Base-by-base conservation (phyloP, 345 rosid genomes). In the Hibiscus trionum region DNA sequence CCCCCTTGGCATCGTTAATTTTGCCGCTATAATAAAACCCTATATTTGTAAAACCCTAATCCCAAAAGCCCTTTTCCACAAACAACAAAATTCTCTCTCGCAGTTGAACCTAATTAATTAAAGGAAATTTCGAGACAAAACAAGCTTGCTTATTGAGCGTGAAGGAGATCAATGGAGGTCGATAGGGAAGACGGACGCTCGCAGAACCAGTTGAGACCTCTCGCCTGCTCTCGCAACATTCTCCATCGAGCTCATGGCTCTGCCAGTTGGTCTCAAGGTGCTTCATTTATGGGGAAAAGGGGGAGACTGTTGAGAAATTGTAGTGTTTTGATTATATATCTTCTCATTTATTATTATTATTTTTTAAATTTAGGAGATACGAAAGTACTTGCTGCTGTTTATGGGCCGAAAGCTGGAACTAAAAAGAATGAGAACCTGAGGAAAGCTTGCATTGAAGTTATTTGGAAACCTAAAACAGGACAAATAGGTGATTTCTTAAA, bases 161-260 rank as follows among this genome's bases (percentile, higher is more conserved):
- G 46, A 29, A 7, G 47, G 12, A 33, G 27, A 61, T 15, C 37
- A 66, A 47, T 66, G 70, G 57, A 66, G 37, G 14, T 66, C 3
- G 39, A 66, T 47, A 49, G 57, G 39, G 70, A 47, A 26, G 70
- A 66, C 39, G 70, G 58, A 66, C 53, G 69, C 69, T 37, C 79
- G 3, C 82, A 82, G n/a, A 88, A 86, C 80, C 99, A 92, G 27
- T 75, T 91, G 77, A 86, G 97, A 76, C 97, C 93, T 2, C 85
- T 92, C 6, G 80, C 92, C 60, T 90, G 93, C 79, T 82, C 93
- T 16, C 92, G 89, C 55, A 86, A 80, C 76, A 79, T 87, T 66
- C 97, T 90, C 63, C 85, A 90, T 77, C 95, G 96, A 49, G 91
- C 97, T 60, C 96, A 95, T 82, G 99, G 99, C 67, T 95, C 99